Conservation (phyloP, 1,284 basidiomycete species). For the Boletus sp. region DNA sequence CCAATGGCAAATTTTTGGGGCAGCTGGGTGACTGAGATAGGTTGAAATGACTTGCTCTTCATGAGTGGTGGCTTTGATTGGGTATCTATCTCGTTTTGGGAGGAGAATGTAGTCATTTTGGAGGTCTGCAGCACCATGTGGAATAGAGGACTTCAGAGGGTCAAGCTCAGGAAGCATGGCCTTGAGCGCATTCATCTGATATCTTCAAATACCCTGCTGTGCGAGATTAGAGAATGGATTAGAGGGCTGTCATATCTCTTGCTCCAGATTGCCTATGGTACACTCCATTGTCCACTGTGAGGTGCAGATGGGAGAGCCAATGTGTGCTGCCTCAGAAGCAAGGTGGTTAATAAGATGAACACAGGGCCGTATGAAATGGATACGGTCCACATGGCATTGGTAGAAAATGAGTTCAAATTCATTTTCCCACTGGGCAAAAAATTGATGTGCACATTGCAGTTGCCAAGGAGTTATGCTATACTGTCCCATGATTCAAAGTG, state of each 20-base stretch:
- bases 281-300: slow-evolving; percentile 23
- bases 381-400: background rate
- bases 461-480: background rate
- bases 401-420: slow-evolving; percentile 4
- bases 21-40: background rate
- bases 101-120: background rate
- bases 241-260: slow-evolving; percentile 11
- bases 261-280: slow-evolving; percentile 14
- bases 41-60: background rate
- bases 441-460: background rate
- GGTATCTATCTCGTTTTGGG: background rate
- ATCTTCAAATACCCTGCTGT: slow-evolving; percentile 1
- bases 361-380: slow-evolving; percentile 1
- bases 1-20: background rate
- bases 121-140: background rate
- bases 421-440: background rate
- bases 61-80: background rate
- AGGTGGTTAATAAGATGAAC: slow-evolving; percentile 11
- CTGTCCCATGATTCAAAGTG: background rate
- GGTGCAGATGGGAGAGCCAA: slow-evolving; percentile 14
- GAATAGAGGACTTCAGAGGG: background rate
- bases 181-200: background rate
- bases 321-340: background rate
- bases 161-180: background rate
- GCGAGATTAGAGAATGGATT: slow-evolving; percentile 9